Base-by-base conservation (phyloP, 306 rosid genomes). In the Quercus suber region DNA sequence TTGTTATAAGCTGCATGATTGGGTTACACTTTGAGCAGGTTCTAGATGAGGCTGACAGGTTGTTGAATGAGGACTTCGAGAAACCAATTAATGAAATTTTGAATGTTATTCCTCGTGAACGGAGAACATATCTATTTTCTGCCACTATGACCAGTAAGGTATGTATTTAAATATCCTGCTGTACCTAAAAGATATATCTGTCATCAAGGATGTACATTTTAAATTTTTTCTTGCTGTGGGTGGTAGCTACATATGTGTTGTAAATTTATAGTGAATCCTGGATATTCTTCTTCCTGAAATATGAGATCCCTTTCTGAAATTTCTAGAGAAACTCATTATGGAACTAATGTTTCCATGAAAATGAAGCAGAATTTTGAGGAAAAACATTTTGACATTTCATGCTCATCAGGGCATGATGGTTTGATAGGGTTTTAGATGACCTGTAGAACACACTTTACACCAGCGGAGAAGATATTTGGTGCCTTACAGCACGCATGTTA, bases 61-160 rank as follows among this genome's bases (percentile, higher is more conserved):
- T 95, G 80, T 85, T 92, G 81, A 90, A 92, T 74, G 97, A 95
- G 77, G 97, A 92, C 74, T 95, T 92, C 55, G 92, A 95, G 86
- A 92, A 90, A 82, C 78, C 96, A 35, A 85, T 95, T 37, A 88
- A 90, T 89, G 97, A 95, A 81, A 91, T 95, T 80, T 82, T 95
- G 75, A 79, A 78, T 76, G 60, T 68, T 70, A 87, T 95, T 75
- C 98, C 99, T 64, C 92, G 83, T 64, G 91, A 92, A 41, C 84
- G 99, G 67, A 91, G 87, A 82, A 95, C 99, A 23, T 95, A 90
- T 86, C 81, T 95, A 73, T 95, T 95, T 87, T 95, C 99, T 80
- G 99, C 99, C 74, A 95, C 99, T 0, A 95, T 95, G 99, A 95
- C 99, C 12, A 93, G 89, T 78, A 95, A 95, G 99, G 99, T 92